Conservation (phyloP, 805 yeast genomes). For the Sugiyamaella smithiae region DNA sequence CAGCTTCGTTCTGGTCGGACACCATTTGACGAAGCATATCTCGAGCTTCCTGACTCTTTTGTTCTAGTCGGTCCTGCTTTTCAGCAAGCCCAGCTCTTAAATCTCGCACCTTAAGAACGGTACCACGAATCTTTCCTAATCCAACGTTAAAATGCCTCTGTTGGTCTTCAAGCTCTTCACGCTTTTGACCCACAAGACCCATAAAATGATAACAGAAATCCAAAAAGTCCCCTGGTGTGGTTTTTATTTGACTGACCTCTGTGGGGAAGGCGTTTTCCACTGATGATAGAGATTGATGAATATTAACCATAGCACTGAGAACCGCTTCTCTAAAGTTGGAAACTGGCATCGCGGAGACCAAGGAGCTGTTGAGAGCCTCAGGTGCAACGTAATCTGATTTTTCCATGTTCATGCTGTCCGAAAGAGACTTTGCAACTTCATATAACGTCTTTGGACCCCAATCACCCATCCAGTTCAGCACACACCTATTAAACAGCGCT, state of each 20-base stretch:
- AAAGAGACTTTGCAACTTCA: conserved; percentile 47
- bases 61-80: conserved; percentile 48
- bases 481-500: conserved; percentile 87
- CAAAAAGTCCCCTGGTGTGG: conserved; percentile 55
- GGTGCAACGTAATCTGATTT: conserved; percentile 43
- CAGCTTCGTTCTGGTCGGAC: conserved; percentile 86
- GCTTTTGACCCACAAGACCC: conserved; percentile 42
- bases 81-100: conserved; percentile 52
- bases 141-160: conserved; percentile 76
- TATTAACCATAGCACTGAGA: conserved; percentile 43
- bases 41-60: conserved; percentile 67
- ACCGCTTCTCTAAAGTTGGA: conserved; percentile 45
- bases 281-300: conserved; percentile 39
- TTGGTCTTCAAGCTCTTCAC: conserved; percentile 52
- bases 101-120: conserved; percentile 67
- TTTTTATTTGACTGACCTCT: neutral
- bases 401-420: conserved; percentile 53
- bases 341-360: conserved; percentile 17
- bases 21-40: conserved; percentile 72
- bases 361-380: conserved; percentile 18
- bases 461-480: conserved; percentile 81
- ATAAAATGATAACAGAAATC: conserved; percentile 48
- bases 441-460: conserved; percentile 58
- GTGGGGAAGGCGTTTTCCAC: conserved; percentile 18
- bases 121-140: conserved; percentile 68